Conservation (phyloP, 805 yeast species). For the Pichia thaimueangensis region DNA sequence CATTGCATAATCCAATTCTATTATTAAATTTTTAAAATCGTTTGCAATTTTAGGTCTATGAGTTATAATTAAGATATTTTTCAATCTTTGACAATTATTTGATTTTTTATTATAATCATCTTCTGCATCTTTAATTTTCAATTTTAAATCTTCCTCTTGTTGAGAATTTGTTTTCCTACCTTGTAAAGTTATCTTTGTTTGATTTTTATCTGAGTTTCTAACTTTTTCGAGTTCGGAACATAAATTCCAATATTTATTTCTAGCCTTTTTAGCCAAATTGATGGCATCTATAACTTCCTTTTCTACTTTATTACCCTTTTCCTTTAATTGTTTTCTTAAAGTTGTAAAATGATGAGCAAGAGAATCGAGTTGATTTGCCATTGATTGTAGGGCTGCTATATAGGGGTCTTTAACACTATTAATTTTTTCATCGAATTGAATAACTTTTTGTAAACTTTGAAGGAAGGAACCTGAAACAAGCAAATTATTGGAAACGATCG, state of each 20-base stretch:
- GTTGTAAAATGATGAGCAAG: conserved; percentile 64
- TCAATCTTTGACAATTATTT: conserved; percentile 59
- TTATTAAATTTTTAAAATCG: conserved; percentile 65
- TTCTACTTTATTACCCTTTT: conserved; percentile 74
- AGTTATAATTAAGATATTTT: conserved; percentile 62
- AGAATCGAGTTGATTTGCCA: conserved; percentile 78
- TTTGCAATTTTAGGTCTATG: conserved; percentile 75
- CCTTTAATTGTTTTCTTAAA: conserved; percentile 71
- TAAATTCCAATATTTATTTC: conserved; percentile 63
- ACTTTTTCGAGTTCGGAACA: conserved; percentile 85
- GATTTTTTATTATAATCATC: conserved; percentile 79
- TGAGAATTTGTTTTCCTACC: conserved; percentile 75
- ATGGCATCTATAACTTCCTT: conserved; percentile 82
- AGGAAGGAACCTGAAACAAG: conserved; percentile 44
- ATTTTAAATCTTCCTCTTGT: conserved; percentile 80
- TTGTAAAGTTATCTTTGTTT: conserved; percentile 75
- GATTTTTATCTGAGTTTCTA: conserved; percentile 69
- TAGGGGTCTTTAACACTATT: conserved; percentile 67
- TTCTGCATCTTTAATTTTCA: conserved; percentile 80
- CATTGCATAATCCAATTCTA: conserved; percentile 87
- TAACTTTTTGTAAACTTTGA: conserved; percentile 56
- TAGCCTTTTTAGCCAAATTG: conserved; percentile 81
- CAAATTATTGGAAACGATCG: conserved; percentile 36
- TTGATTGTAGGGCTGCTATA: conserved; percentile 70
- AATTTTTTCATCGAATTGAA: conserved; percentile 69